Conservation (phyloP, 805 yeast genomes). For the Candida saitoana region DNA sequence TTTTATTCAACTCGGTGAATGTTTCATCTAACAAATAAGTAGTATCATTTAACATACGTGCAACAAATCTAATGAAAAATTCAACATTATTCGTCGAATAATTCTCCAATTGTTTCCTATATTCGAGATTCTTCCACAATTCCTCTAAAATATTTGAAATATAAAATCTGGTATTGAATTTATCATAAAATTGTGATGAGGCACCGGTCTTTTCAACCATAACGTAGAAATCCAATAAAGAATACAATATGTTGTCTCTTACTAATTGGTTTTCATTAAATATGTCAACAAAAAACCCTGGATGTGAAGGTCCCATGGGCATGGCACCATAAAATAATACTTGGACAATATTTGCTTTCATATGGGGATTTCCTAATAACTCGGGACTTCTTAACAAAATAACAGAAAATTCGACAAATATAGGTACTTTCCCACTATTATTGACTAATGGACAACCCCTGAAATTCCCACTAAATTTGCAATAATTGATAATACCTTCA, state of each 20-base stretch:
- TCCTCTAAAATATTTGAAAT: slow-evolving; percentile 79
- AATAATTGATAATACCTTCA: slow-evolving; percentile 75
- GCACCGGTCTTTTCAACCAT: slow-evolving; percentile 96
- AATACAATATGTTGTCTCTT: slow-evolving; percentile 64
- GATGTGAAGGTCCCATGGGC: slow-evolving; percentile 50
- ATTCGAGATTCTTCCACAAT: slow-evolving; percentile 71
- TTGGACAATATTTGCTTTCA: slow-evolving; percentile 81
- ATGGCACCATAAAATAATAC: slow-evolving; percentile 70
- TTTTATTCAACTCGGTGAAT: slow-evolving; percentile 68
- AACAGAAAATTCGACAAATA: slow-evolving; percentile 68
- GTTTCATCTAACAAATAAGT: slow-evolving; percentile 91
- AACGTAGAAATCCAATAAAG: slow-evolving; percentile 85
- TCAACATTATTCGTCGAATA: slow-evolving; percentile 69
- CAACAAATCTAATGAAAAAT: slow-evolving; percentile 88
- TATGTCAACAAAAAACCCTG: slow-evolving; percentile 70
- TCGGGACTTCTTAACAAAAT: slow-evolving; percentile 80
- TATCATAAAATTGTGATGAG: slow-evolving; percentile 91
- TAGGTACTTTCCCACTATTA: slow-evolving; percentile 48
- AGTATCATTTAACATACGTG: slow-evolving; percentile 91
- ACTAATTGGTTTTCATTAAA: slow-evolving; percentile 64
- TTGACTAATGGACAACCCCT: slow-evolving; percentile 53
- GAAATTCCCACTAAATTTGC: slow-evolving; percentile 57
- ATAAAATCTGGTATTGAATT: slow-evolving; percentile 85
- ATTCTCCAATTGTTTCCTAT: slow-evolving; percentile 61
- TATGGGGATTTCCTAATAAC: slow-evolving; percentile 84